These are phyloP conservation scores for Backusella australiensis DNA, from an alignment of 192 early-diverging fungal genomes.

Conservation along the genomic window DNA sequence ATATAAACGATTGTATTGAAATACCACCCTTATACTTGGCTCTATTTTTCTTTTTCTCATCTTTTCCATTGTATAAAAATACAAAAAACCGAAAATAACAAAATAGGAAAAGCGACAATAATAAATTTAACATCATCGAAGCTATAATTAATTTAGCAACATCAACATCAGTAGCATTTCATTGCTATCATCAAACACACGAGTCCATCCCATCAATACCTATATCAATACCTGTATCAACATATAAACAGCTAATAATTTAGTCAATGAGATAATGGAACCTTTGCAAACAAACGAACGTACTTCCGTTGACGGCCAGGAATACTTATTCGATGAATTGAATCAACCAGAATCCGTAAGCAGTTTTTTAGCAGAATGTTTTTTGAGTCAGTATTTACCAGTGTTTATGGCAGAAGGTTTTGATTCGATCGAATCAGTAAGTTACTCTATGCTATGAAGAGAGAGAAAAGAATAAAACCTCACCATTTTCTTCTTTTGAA, in stretches of 20 bases:
- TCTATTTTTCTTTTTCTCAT: not conserved
- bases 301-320: not conserved
- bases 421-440: conserved; percentile 18
- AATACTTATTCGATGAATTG: not conserved
- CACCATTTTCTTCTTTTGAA: not conserved
- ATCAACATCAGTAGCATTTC: not conserved
- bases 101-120: not conserved
- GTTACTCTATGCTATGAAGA: not conserved
- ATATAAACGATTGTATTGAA: not conserved
- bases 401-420: conserved; percentile 21
- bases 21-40: not conserved
- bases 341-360: not conserved
- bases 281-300: not conserved
- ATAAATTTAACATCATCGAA: not conserved
- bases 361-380: not conserved
- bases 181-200: not conserved
- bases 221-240: not conserved
- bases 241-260: not conserved
- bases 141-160: not conserved
- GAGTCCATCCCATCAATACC: too few relatives aligned
- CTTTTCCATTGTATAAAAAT: not conserved
- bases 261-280: not conserved
- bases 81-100: not conserved
- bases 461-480: not conserved
- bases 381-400: conserved; percentile 11